Conservation (phyloP, 2,329 filamentous ascomycete species). For the Aspergillus brasiliensis region DNA sequence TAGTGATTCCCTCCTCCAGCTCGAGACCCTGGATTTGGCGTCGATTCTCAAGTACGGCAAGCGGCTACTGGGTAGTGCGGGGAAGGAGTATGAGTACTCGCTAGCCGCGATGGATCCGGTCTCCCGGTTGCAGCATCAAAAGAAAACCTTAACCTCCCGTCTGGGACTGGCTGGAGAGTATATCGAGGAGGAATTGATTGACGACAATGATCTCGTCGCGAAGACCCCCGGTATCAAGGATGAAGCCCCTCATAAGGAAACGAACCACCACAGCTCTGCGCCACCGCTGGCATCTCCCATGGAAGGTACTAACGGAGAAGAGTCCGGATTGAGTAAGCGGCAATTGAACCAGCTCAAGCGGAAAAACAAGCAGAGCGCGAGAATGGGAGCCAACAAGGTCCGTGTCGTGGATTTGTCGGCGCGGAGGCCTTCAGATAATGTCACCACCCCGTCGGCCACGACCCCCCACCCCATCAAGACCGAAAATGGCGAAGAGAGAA, state of each 20-base stretch:
- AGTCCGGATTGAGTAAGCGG: constrained; percentile 78
- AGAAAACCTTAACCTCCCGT: constrained; percentile 80
- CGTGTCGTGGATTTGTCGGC: constrained; percentile 84
- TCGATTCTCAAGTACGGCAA: constrained; percentile 82
- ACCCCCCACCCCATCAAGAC: constrained; percentile 61
- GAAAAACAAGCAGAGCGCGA: constrained; percentile 87
- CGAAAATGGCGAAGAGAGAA: constrained; percentile 61
- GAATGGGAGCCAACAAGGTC: constrained; percentile 85
- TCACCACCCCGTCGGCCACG: constrained; percentile 60
- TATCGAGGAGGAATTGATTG: constrained; percentile 79
- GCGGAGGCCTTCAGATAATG: constrained; percentile 64
- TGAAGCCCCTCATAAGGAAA: constrained; percentile 53
- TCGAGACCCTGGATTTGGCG: constrained; percentile 75
- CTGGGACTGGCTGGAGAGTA: constrained; percentile 83
- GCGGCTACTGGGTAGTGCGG: constrained; percentile 77
- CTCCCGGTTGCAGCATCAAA: constrained; percentile 79
- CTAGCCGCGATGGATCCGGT: constrained; percentile 80
- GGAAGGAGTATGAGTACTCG: constrained; percentile 79
- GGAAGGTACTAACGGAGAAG: constrained; percentile 60
- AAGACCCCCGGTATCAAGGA: constrained; percentile 49
- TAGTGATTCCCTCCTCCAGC: constrained; percentile 65
- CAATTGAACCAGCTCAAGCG: constrained; percentile 94
- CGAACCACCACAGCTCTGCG: constrained; percentile 48
- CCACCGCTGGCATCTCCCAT: constrained; percentile 50
- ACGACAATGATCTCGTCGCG: constrained; percentile 60